These are phyloP conservation scores for Chlorella ohadii DNA, from an alignment of 139 green algal species.

Conservation along the genomic window DNA sequence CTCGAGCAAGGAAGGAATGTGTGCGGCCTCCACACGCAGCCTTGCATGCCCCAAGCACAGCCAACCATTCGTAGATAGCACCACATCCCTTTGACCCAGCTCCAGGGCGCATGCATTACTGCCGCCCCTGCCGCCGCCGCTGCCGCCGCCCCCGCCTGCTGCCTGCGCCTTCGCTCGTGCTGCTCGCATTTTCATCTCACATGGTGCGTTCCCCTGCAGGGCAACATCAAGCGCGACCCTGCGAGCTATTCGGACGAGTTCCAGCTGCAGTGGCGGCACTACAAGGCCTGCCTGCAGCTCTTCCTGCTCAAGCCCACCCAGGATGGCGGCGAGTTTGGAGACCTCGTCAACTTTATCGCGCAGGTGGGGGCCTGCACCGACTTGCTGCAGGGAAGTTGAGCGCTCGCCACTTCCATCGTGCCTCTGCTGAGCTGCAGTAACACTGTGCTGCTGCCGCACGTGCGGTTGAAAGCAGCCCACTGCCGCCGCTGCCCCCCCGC, in stretches of 20 bases:
- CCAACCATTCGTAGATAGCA: neutral
- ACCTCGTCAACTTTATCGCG: constrained; percentile 92
- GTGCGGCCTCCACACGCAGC: too few relatives aligned
- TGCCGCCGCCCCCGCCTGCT: neutral
- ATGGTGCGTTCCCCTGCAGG: constrained; percentile 57
- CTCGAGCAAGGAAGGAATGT: too few relatives aligned
- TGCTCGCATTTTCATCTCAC: neutral
- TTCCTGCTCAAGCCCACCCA: constrained; percentile 90
- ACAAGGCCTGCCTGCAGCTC: constrained; percentile 81
- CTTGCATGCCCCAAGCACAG: neutral
- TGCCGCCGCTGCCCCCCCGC: neutral
- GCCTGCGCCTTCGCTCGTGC: neutral
- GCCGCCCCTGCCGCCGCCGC: neutral
- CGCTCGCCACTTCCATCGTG: too few relatives aligned
- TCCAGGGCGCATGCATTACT: neutral
- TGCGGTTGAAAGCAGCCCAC: neutral
- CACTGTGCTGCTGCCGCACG: too few relatives aligned
- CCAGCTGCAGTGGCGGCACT: constrained; percentile 85
- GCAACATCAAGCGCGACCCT: constrained; percentile 90
- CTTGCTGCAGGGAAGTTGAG: too few relatives aligned
- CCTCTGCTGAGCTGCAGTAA: too few relatives aligned
- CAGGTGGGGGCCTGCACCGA: constrained; percentile 75
- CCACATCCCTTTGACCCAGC: neutral
- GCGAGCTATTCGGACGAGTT: constrained; percentile 96
- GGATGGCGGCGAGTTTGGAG: constrained; percentile 81